These are phyloP conservation scores for Stagonosporopsis rhizophila DNA, from an alignment of 2,329 filamentous ascomycete genomes.

Conservation along the genomic window DNA sequence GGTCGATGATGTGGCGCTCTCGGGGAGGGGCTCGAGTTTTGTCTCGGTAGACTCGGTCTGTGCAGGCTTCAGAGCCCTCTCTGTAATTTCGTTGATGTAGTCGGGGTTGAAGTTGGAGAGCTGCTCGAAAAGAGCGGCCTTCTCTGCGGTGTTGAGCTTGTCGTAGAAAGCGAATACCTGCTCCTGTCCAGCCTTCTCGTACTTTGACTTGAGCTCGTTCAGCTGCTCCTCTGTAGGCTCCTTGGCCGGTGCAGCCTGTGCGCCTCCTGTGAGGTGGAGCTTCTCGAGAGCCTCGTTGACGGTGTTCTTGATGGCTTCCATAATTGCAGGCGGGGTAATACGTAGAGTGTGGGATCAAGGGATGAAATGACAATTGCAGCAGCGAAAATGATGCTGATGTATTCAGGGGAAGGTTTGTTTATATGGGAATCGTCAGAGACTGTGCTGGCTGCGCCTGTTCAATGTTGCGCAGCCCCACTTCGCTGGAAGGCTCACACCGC, in stretches of 20 bases:
- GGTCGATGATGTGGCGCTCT: constrained; percentile 85
- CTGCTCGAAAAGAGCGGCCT: constrained; percentile 81
- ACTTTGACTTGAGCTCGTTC: constrained; percentile 72
- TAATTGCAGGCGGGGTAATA: constrained; percentile 47
- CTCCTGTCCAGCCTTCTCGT: constrained; percentile 75
- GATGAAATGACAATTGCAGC: constrained; percentile 20
- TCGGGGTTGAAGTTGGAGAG: constrained; percentile 81
- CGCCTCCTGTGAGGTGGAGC: constrained; percentile 48
- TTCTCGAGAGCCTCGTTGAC: constrained; percentile 53
- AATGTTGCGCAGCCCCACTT: constrained; percentile 40
- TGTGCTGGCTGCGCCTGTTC: constrained; percentile 28
- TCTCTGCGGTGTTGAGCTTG: constrained; percentile 73
- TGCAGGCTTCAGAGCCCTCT: constrained; percentile 81
- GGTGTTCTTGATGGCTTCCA: constrained; percentile 52
- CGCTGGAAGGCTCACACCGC: constrained; percentile 28
- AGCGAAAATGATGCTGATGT: neutral
- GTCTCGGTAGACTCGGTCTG: constrained; percentile 62
- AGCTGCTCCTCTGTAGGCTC: constrained; percentile 72
- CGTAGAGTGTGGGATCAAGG: constrained; percentile 19
- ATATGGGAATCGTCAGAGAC: constrained; percentile 14
- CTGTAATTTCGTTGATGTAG: constrained; percentile 85
- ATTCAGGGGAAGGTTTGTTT: constrained; percentile 13
- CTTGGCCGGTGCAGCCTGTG: constrained; percentile 47
- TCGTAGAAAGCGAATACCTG: constrained; percentile 92
- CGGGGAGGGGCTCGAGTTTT: constrained; percentile 84